Percentiles rank a stretch among this genome's conserved stretches.
These are phyloP conservation scores for Mortierella sp. DNA, from an alignment of 371 early-diverging fungal genomes.

Conservation along the genomic window DNA sequence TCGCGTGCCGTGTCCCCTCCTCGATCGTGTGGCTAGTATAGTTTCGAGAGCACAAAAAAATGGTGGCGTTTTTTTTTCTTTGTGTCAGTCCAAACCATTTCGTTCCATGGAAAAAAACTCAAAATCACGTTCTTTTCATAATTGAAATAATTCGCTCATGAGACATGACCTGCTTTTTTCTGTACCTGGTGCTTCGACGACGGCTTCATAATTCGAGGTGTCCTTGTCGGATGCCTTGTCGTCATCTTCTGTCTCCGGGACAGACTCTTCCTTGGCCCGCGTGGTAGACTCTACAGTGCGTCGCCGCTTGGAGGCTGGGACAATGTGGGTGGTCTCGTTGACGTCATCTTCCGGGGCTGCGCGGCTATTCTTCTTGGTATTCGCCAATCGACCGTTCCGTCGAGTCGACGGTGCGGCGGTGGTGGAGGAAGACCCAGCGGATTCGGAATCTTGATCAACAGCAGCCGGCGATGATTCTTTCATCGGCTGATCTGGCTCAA, in stretches of 20 bases:
- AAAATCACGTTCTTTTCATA: not conserved
- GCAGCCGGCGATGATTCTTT: not conserved
- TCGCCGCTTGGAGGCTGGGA: constrained; percentile 8
- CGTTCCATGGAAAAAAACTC: not conserved
- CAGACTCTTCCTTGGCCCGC: not conserved
- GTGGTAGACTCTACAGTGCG: not conserved
- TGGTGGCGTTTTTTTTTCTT: not conserved
- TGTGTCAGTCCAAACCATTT: not conserved
- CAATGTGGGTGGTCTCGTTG: not conserved
- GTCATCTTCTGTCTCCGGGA: not conserved
- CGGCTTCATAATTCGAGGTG: not conserved
- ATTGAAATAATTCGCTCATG: not conserved
- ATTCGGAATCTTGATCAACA: constrained; percentile 1
- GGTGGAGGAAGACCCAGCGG: not conserved
- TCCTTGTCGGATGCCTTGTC: constrained; percentile 5
- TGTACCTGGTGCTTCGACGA: not conserved
- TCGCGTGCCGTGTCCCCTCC: constrained; percentile 6
- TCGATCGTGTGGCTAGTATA: not conserved
- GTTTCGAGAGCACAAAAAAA: not conserved
- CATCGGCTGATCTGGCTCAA: not conserved
- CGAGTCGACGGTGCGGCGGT: not conserved
- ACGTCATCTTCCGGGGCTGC: not conserved
- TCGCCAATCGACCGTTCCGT: not conserved
- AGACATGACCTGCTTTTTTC: not conserved
- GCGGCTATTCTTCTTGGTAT: not conserved